These are phyloP conservation scores for Melaleuca quinquenervia DNA, from an alignment of 345 rosid genomes.

Conservation along the genomic window DNA sequence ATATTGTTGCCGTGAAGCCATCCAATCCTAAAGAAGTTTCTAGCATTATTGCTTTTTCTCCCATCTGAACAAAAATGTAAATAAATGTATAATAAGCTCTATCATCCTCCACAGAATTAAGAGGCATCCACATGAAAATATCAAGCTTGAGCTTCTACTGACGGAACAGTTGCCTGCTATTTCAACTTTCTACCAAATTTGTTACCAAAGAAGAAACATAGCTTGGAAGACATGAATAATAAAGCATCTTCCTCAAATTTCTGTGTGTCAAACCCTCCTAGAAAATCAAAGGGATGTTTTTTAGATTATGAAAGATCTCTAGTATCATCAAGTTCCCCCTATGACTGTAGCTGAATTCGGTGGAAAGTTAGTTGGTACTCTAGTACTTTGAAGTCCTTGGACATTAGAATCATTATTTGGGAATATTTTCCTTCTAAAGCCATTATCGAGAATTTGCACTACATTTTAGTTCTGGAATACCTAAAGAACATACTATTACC, in stretches of 20 bases:
- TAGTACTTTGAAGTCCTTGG: neutral
- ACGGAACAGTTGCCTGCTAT: neutral
- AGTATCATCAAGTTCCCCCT: neutral
- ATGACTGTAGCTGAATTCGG: neutral
- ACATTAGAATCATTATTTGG: neutral
- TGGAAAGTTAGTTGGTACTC: neutral
- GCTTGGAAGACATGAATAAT: neutral
- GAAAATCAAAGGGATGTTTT: neutral
- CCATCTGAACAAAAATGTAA: neutral
- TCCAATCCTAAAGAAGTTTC: neutral
- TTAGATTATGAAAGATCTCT: neutral
- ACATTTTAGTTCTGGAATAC: neutral
- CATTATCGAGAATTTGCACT: neutral
- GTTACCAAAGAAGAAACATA: neutral
- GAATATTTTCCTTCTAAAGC: neutral
- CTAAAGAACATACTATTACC: slow-evolving; percentile 27
- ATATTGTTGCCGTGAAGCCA: neutral
- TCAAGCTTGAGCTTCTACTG: neutral
- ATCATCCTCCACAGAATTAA: neutral
- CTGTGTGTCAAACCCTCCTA: neutral
- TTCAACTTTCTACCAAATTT: neutral
- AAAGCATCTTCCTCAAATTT: neutral
- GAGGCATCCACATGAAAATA: neutral
- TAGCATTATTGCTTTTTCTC: neutral
- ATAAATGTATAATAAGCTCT: neutral